Percentiles rank a stretch among this genome's conserved stretches.
Conservation (phyloP, 768 basidiomycete genomes). For the Mycena galopus region DNA sequence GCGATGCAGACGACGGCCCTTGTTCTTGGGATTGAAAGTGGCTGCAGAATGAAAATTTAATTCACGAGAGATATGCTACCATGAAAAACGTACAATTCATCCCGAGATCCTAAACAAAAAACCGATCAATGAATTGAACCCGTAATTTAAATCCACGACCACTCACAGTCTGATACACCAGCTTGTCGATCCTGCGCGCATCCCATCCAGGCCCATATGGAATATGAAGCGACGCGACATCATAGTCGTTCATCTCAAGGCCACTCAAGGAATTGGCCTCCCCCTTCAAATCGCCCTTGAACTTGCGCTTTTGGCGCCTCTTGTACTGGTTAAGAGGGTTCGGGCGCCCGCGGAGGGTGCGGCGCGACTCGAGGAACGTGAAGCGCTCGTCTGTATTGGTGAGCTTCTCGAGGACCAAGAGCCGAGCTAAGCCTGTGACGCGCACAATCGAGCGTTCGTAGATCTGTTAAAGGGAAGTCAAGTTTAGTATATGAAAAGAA, state of each 20-base stretch:
- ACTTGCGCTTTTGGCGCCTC: conserved; percentile 52
- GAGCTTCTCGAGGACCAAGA: conserved; percentile 74
- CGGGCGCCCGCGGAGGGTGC: conserved; percentile 65
- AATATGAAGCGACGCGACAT: conserved; percentile 66
- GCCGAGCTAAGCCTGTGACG: conserved; percentile 71
- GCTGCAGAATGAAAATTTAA: conserved; percentile 47
- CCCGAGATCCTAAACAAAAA: conserved; percentile 65
- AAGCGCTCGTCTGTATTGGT: conserved; percentile 57
- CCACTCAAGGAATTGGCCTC: conserved; percentile 52
- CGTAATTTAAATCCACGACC: background rate
- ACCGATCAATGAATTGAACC: conserved; percentile 19
- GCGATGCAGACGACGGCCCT: conserved; percentile 69
- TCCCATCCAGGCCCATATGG: conserved; percentile 75
- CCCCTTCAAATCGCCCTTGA: conserved; percentile 70
- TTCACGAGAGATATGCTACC: background rate
- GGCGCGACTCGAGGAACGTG: conserved; percentile 61
- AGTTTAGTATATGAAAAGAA: too few relatives aligned
- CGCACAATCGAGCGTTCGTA: conserved; percentile 70
- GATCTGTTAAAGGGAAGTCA: conserved; percentile 62
- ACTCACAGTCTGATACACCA: conserved; percentile 69
- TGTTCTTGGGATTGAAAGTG: conserved; percentile 74
- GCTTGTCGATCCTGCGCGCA: conserved; percentile 66
- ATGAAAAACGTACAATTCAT: conserved; percentile 62
- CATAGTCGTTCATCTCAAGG: conserved; percentile 70
- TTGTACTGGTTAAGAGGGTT: conserved; percentile 44